phyloP scores from a whole-genome alignment of 2,329 filamentous ascomycete genomes.

The Botrytis byssoidea region DNA sequence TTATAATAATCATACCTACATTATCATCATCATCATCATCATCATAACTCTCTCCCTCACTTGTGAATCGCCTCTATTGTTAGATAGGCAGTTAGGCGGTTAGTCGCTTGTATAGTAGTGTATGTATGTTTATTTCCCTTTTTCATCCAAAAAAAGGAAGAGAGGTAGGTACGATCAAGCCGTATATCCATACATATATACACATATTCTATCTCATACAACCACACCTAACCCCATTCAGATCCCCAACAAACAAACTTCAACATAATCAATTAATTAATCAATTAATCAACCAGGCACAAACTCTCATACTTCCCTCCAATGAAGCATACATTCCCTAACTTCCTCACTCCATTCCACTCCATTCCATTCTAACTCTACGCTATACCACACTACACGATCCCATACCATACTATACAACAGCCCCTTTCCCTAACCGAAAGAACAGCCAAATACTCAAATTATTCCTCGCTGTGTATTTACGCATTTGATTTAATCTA shows the following conservation, averaged over 20 bases:
- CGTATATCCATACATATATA: not conserved
- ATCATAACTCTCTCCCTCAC: not conserved
- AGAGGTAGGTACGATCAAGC: not conserved
- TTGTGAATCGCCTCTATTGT: rapidly evolving
- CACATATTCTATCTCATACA: not conserved
- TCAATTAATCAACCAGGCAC: not conserved
- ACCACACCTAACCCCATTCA: not conserved
- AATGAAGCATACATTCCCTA: not conserved
- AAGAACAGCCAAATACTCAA: not conserved
- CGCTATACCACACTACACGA: not conserved
- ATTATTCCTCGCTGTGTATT: not conserved
- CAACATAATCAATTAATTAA: not conserved
- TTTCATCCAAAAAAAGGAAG: too few species aligned
- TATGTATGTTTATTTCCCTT: not conserved
- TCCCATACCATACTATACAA: too few species aligned
- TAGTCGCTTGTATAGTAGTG: not conserved
- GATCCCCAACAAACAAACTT: not conserved
- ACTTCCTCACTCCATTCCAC: not conserved
- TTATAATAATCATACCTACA: not conserved
- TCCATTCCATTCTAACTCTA: too few species aligned
- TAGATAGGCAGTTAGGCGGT: not conserved
- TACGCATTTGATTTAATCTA: not conserved
- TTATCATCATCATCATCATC: not conserved
- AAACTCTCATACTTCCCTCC: not conserved
- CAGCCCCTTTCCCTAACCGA: not conserved